Base-by-base conservation (phyloP, 768 basidiomycete genomes). In the Clavulina sp. region DNA sequence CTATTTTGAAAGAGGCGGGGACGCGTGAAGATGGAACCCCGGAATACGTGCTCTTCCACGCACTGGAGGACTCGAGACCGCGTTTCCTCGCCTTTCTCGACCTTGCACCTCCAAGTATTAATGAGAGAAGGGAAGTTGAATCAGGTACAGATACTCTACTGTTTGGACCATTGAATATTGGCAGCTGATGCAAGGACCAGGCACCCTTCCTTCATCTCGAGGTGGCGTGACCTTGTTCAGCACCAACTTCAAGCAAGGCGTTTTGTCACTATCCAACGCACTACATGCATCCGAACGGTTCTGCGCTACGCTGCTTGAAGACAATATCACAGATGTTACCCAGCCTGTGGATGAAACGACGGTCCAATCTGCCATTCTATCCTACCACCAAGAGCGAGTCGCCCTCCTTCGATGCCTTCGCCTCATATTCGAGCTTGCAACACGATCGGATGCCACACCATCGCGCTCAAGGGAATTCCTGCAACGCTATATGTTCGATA, bases 261-360 rank as follows among this genome's bases (percentile, higher is more conserved):
- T 73, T 51, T 63, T 84, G 51, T 84, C 86, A 64, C 74, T 92
- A 51, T 77, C 89, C 0, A 77, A 83, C 60, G 77, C 85, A 51
- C 78, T 95, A 50, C 72, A 76, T 59, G 78, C 78, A 57, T 92
- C 89, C 9, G 89, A 93, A 66, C 76, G 80, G 58, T 78, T 84
- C 64, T 66, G 80, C 48, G 84, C 87, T 3, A 70, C 70, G 21
- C 73, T 87, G 18, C 68, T 87, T 43, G 76, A 82, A 53, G 65
- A 73, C 21, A 70, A 81, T 38, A 78, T 80, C 66, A 84, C 85
- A 56, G 66, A 80, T 16, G 68, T 64, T 2, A 66, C 75, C 3
- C 70, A 76, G 1, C 70, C 68, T 51, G 75, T 69, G 48, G 68
- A 86, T 30, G 86, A 89, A 61, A 64, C 71, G 1, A n/a, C n/a